Evolutionary conservation across 805 yeast genomes (phyloP).

Genomic region (Metschnikowia bowlesiae): DNA sequence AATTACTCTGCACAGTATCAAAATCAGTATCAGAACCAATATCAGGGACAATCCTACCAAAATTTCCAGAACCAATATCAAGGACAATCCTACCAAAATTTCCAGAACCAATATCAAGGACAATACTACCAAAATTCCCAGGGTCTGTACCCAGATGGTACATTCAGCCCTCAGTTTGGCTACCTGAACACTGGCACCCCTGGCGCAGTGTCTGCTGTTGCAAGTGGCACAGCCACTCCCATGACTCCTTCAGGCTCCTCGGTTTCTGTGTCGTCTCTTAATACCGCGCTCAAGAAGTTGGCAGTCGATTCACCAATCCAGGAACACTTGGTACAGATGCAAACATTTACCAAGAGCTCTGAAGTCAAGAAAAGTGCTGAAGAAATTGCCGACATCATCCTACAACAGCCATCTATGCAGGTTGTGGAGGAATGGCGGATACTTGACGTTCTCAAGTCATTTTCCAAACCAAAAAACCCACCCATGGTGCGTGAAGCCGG

Average conservation of each 20-base stretch:
- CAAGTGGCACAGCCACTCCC: constrained; percentile 36
- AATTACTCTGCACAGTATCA: constrained; percentile 2
- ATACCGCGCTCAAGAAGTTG: constrained; percentile 61
- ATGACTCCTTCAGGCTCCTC: constrained; percentile 48
- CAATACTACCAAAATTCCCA: constrained; percentile 1
- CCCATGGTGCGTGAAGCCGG: constrained; percentile 74
- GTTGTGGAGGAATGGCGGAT: constrained; percentile 62
- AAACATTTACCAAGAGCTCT: constrained; percentile 45
- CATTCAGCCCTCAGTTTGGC: constrained; percentile 6
- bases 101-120: neutral
- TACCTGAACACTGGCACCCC: constrained; percentile 10
- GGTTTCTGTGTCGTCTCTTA: constrained; percentile 67
- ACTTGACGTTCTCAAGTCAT: constrained; percentile 55
- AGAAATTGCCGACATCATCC: constrained; percentile 47
- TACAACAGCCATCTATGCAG: constrained; percentile 36
- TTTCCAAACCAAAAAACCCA: constrained; percentile 71
- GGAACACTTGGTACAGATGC: constrained; percentile 49
- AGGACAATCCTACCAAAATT: constrained; percentile 2
- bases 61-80: constrained; percentile 2
- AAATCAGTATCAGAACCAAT: neutral
- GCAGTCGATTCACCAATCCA: constrained; percentile 63
- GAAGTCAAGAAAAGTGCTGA: constrained; percentile 55
- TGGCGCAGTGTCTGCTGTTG: constrained; percentile 13
- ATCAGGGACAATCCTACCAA: neutral
- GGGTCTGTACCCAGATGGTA: constrained; percentile 1